Percentiles rank a stretch among this genome's conserved stretches.
These are phyloP conservation scores for Galerina sulciceps DNA, from an alignment of 768 basidiomycete species.

Conservation along the genomic window DNA sequence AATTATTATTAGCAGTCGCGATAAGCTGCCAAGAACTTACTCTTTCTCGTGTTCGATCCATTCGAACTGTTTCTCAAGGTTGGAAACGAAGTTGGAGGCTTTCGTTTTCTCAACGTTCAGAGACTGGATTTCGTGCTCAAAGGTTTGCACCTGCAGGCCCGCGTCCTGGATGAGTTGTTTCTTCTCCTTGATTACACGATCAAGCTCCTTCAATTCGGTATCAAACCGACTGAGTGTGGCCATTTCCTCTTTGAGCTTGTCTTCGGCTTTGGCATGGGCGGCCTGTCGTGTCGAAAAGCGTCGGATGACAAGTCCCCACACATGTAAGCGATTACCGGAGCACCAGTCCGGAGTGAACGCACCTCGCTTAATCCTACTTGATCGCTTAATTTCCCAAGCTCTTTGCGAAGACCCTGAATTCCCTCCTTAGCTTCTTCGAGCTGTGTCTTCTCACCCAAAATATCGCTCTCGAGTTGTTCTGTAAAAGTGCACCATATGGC, in stretches of 20 bases:
- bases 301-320: not conserved
- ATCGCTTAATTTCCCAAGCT: constrained; percentile 61
- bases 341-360: constrained; percentile 7
- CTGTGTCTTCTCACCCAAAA: constrained; percentile 52
- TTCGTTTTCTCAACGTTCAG: constrained; percentile 68
- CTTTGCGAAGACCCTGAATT: constrained; percentile 59
- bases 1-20: not conserved
- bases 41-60: constrained; percentile 91
- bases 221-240: constrained; percentile 90
- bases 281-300: constrained; percentile 38
- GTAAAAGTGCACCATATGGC: constrained; percentile 1
- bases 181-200: constrained; percentile 80
- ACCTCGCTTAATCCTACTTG: constrained; percentile 55
- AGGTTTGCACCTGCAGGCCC: constrained; percentile 64
- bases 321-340: not conserved
- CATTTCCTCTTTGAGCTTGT: constrained; percentile 80
- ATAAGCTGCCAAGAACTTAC: constrained; percentile 51
- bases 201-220: constrained; percentile 83
- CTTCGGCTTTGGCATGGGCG: constrained; percentile 66
- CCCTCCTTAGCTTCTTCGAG: constrained; percentile 46
- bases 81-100: constrained; percentile 53
- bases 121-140: constrained; percentile 70
- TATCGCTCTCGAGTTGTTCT: constrained; percentile 86
- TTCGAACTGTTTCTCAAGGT: constrained; percentile 79
- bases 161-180: constrained; percentile 68